Evolutionary conservation across 768 basidiomycete genomes (phyloP).

Genomic region (Russula ochroleuca): DNA sequence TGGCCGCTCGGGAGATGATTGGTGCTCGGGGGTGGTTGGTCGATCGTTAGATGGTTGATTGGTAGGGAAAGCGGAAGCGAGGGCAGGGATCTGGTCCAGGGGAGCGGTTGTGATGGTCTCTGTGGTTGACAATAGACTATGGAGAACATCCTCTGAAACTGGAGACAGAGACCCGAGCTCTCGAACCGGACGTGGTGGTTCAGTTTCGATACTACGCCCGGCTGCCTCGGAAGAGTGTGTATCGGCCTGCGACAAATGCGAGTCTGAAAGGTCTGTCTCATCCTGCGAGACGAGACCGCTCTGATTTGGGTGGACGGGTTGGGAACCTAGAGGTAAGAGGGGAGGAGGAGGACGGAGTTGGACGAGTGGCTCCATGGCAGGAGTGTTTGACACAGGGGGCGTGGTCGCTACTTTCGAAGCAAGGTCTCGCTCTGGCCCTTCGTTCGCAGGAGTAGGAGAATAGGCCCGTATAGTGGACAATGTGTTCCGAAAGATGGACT

Average conservation of each 20-base stretch:
- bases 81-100: slow-evolving; percentile 9
- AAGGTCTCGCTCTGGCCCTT: background rate
- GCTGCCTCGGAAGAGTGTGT: background rate
- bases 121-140: slow-evolving; percentile 11
- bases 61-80: slow-evolving; percentile 3
- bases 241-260: background rate
- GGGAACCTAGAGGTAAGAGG: background rate
- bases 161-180: slow-evolving; percentile 60
- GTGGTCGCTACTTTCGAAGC: background rate
- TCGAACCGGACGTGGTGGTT: slow-evolving; percentile 28
- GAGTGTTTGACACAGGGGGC: background rate
- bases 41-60: background rate
- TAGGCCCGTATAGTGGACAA: background rate
- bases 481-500: background rate
- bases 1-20: slow-evolving; percentile 7
- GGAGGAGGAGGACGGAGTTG: slow-evolving; percentile 2
- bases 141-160: slow-evolving; percentile 43
- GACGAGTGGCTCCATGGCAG: background rate
- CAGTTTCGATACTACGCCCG: background rate
- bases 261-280: background rate
- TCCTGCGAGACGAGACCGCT: background rate
- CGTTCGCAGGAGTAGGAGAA: background rate
- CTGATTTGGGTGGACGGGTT: background rate
- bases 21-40: slow-evolving; percentile 20
- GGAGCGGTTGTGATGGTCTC: slow-evolving; percentile 2